Base-by-base conservation (phyloP, 2,329 filamentous ascomycete species). In the Tolypocladium tropicale region DNA sequence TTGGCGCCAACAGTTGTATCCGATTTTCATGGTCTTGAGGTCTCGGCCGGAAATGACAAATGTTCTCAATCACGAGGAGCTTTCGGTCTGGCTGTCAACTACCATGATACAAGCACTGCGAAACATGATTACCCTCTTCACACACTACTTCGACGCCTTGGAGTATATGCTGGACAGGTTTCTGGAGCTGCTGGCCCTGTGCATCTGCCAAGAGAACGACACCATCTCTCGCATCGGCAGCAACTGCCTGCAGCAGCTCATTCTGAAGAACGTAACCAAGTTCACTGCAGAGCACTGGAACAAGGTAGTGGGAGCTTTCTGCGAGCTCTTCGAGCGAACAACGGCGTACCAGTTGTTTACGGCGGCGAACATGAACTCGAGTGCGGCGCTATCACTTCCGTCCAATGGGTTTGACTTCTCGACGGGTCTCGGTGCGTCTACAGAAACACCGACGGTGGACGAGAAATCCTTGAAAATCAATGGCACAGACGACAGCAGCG, bases 101-200 rank as follows among this genome's bases (percentile, higher is more conserved):
- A 99, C 94, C 10, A 96, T 99, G 90, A 99, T 99, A 43, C 94
- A 99, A 70, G 94, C 94, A 2, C 77, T 99, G 55, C 86, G 94
- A 57, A 96, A 97, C 73, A 96, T 99, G 89, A 97, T 99, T 64
- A 93, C 90, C 1, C 82, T 99, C 28, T 99, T 99, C 71, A 99
- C 95, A 0, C 95, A 99, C 72, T 99, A 97, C 72, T 99, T 99
- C 62, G 90, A 95, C 57, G 86, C 91, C 0, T 76, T 99, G 11
- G 91, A 97, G 73, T 95, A 96, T 68, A 99, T 99, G 94, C 81
- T 99, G 21, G 91, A 96, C 70, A 82, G 94, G n/a, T 97, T 99
- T 70, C 75, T 99, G 39, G 93, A 97, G 70, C 82, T 99, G 23
- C 77, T 99, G 12, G 92, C 90, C 4, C 81, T 99, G 12, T 99